These are phyloP conservation scores for Digitaria exilis DNA, from an alignment of 202 grass and related monocot species.

Conservation along the genomic window DNA sequence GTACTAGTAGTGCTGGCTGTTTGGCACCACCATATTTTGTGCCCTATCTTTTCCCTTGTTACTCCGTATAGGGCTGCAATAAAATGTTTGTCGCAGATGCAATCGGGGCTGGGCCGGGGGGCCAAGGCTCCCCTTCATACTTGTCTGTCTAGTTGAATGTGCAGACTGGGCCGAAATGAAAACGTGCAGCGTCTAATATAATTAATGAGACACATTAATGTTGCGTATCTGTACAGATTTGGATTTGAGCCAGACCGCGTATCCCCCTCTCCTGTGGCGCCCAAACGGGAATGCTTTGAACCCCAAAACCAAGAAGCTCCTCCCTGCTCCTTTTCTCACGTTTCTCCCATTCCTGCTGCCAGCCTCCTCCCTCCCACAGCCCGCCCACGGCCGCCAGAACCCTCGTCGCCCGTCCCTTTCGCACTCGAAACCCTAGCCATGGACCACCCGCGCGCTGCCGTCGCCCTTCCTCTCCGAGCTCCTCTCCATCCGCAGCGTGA, in stretches of 20 bases:
- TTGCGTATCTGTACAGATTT: not conserved
- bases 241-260: too few relatives aligned
- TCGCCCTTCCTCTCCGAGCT: not conserved
- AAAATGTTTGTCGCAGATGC: too few relatives aligned
- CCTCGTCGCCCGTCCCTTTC: not conserved
- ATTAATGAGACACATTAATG: not conserved
- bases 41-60: too few relatives aligned
- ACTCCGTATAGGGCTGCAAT: too few relatives aligned
- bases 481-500: not conserved
- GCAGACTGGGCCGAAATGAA: too few relatives aligned
- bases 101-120: too few relatives aligned
- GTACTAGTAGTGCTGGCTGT: too few relatives aligned
- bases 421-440: slow-evolving; percentile 16
- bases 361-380: not conserved
- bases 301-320: not conserved
- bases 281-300: not conserved
- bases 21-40: too few relatives aligned
- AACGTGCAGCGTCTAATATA: not conserved
- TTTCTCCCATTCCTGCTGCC: not conserved
- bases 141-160: too few relatives aligned
- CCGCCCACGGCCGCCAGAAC: not conserved
- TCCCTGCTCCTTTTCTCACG: not conserved
- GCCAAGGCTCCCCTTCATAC: too few relatives aligned
- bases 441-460: not conserved
- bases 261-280: not conserved